phyloP scores from a whole-genome alignment of 495 filamentous ascomycete genomes.

The Filosporella fistucella region DNA sequence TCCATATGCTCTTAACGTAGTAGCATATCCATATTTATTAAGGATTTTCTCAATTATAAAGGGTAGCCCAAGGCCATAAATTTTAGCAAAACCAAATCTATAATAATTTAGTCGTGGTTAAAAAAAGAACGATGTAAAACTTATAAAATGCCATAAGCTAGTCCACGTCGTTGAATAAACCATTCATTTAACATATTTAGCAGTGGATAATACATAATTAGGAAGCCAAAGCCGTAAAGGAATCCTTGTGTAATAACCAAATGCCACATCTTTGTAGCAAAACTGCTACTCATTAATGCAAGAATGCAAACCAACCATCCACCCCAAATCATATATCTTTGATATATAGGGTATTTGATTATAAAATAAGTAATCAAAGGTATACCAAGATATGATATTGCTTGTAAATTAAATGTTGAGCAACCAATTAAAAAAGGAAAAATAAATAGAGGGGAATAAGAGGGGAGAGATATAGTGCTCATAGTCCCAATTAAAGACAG shows the following conservation, averaged over 20 bases:
- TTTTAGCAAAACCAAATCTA: conserved; percentile 29
- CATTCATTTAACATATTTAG: conserved; percentile 35
- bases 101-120: no score
- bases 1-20: conserved; percentile 35
- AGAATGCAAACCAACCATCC: conserved; percentile 26
- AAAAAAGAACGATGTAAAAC: no score
- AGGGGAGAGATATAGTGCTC: no score
- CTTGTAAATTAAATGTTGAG: no score
- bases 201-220: conserved; percentile 32
- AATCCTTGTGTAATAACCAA: conserved; percentile 34
- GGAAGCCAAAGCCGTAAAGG: conserved; percentile 33
- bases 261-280: conserved; percentile 23
- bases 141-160: conserved; percentile 38
- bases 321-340: conserved; percentile 26
- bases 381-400: conserved; percentile 28
- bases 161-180: conserved; percentile 31
- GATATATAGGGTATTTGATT: conserved; percentile 24
- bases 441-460: no score
- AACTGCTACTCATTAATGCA: conserved; percentile 27
- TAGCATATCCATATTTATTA: conserved; percentile 26
- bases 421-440: no score
- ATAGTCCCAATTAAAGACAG: conserved; percentile 31
- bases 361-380: conserved; percentile 26
- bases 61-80: conserved; percentile 30
- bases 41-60: conserved; percentile 30